Conservation (phyloP, 78 protist species). For the Polysphondylium violaceum region DNA sequence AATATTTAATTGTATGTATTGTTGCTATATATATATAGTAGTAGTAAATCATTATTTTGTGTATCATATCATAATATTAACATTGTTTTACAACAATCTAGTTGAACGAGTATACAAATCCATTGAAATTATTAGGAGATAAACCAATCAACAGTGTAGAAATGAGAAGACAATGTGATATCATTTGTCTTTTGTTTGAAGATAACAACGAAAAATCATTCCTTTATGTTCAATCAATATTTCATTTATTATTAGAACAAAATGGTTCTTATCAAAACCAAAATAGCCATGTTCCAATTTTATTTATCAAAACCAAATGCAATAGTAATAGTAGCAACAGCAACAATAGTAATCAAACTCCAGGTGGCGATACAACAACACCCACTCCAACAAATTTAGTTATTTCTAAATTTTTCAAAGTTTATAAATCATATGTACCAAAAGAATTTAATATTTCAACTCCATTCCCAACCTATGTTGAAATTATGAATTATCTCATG, state of each 20-base stretch:
- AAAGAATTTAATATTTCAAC: conserved; percentile 2
- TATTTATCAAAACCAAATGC: conserved; percentile 21
- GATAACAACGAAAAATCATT: conserved; percentile 27
- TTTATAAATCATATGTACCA: not conserved
- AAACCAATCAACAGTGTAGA: not conserved
- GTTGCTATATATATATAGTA: not conserved
- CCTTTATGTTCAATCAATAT: conserved; percentile 12
- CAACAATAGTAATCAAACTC: not conserved
- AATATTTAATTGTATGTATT: conserved; percentile 57
- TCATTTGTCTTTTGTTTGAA: conserved; percentile 47
- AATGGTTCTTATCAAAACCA: no score
- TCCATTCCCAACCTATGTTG: conserved; percentile 3
- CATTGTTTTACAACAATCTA: not conserved
- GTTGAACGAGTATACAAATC: conserved; percentile 26
- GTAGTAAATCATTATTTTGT: not conserved
- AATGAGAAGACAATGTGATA: conserved; percentile 4
- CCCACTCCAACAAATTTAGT: not conserved
- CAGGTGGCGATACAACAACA: no score
- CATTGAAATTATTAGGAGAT: not conserved
- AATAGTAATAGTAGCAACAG: not conserved
- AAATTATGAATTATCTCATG: conserved; percentile 3
- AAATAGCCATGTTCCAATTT: not conserved
- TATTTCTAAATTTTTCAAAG: not conserved
- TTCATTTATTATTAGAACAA: conserved; percentile 1
- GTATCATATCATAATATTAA: not conserved